Evolutionary conservation across 1,139 yeast species (phyloP), one percentile per base, ranked within the genome.

Genomic region (Debaryomyces sp.): DNA sequence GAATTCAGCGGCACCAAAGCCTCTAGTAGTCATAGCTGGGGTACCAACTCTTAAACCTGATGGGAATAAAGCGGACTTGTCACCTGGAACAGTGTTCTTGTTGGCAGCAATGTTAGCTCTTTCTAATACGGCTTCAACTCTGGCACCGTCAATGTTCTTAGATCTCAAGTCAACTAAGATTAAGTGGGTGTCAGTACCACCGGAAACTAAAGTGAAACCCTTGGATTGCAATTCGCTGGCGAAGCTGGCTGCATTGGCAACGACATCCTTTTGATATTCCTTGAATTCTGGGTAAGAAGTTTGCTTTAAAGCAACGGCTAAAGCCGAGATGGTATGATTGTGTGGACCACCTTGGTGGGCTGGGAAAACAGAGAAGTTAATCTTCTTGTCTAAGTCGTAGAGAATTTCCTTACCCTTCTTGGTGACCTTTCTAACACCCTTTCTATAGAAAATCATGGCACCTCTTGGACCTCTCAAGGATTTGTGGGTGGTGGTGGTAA

Each of bases 281-380:
- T 82, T 85, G 74, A 85, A 92, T 70, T 91, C 97, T 48, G 96
- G 96, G 44, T 88, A 75, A 53, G 80, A 74, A 49, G 96, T 91
- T 77, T 92, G 97, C 68, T 90, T 90, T 66, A 92, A 82, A 22
- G 97, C 97, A 51, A 89, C 96, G 6, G 97, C 96, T 60, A 92
- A 76, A 10, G 97, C 98, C 56, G 97, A 87, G 64, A 92, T 92
- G 60, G 97, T 92, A 73, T 92, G 97, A 78, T 92, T 92, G 73
- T 92, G 97, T 59, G 98, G 98, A 64, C 98, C 98, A 77, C 98
- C 98, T 78, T 92, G 98, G 72, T 92, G 97, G 51, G 96, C 98
- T 59, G 98, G 98, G 89, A 92, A 92, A 39, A 92, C 97, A 22
- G 96, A 89, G 67, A 92, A 92, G 79, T 92, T 92, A 71, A 92